Evolutionary conservation across 2,329 filamentous ascomycete genomes (phyloP).

Genomic region (Ambrosiella cleistominuta): DNA sequence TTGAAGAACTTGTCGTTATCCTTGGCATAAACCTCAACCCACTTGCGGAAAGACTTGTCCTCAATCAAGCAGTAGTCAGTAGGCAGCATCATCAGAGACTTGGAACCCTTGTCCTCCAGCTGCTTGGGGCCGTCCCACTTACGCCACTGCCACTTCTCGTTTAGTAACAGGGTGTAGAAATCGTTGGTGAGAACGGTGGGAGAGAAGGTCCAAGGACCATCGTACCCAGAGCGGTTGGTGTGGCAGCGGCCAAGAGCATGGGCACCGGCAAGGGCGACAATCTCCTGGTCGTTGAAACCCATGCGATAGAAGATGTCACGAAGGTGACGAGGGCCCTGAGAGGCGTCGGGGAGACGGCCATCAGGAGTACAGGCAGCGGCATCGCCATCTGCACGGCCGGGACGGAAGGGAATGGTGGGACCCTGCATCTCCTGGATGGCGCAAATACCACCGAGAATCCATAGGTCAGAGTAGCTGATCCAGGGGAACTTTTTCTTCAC

Average conservation of each 20-base stretch:
- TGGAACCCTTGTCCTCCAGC: constrained; percentile 74
- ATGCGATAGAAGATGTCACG: constrained; percentile 89
- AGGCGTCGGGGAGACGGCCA: constrained; percentile 66
- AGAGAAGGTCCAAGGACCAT: constrained; percentile 83
- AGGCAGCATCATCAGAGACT: constrained; percentile 93
- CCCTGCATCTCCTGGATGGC: constrained; percentile 94
- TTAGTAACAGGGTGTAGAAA: constrained; percentile 71
- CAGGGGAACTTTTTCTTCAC: constrained; percentile 80
- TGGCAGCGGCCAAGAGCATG: constrained; percentile 85
- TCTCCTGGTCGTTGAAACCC: constrained; percentile 95
- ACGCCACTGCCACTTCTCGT: constrained; percentile 83
- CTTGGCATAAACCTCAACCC: constrained; percentile 76
- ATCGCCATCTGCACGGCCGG: constrained; percentile 68
- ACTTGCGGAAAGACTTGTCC: constrained; percentile 70
- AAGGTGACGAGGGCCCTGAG: constrained; percentile 64
- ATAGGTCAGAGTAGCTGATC: constrained; percentile 93
- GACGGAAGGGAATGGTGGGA: constrained; percentile 71
- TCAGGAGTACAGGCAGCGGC: constrained; percentile 77
- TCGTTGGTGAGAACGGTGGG: constrained; percentile 88
- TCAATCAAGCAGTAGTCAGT: constrained; percentile 74
- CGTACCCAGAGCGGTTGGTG: constrained; percentile 69
- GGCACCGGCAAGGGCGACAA: constrained; percentile 73
- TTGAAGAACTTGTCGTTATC: constrained; percentile 85
- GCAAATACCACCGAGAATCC: constrained; percentile 73
- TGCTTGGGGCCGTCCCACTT: constrained; percentile 85